Conservation (phyloP, 2,329 filamentous ascomycete species). For the Ophiostoma quercus region DNA sequence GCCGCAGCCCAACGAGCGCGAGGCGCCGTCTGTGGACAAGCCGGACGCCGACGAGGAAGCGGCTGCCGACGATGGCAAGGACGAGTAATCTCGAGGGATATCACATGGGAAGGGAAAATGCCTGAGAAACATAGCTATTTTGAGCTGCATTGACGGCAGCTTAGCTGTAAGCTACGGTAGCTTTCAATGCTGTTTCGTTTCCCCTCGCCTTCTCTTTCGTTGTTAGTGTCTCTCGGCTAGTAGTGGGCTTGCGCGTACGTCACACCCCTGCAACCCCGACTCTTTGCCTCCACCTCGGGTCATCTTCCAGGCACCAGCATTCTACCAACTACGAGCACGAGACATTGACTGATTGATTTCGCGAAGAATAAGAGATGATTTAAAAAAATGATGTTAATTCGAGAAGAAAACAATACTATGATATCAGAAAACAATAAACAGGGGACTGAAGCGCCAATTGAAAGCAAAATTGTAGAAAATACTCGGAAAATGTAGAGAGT, state of each 20-base stretch:
- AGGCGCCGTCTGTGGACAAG: slow-evolving; percentile 43
- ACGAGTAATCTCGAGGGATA: not conserved
- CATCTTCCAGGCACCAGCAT: slow-evolving; percentile 21
- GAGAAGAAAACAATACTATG: not conserved
- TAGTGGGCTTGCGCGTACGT: slow-evolving; percentile 15
- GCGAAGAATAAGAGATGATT: not conserved
- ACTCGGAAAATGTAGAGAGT: not conserved
- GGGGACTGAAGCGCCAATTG: not conserved
- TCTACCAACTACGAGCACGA: not conserved
- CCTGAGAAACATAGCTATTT: not conserved
- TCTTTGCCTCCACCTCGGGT: not conserved
- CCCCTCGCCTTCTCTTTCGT: not conserved
- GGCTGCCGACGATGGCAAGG: slow-evolving; percentile 22
- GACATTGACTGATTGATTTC: not conserved
- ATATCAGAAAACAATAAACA: not conserved
- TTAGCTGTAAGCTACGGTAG: not conserved
- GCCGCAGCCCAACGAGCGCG: slow-evolving; percentile 44
- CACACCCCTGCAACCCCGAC: slow-evolving; percentile 10
- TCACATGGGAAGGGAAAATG: not conserved
- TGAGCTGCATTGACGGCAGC: not conserved
- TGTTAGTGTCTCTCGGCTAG: not conserved
- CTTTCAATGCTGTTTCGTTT: not conserved
- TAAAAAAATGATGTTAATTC: not conserved
- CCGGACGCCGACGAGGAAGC: slow-evolving; percentile 33
- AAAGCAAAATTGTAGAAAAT: not conserved